Percentiles rank a stretch among this genome's conserved stretches.
These are phyloP conservation scores for Nitzschia palea DNA, from an alignment of 108 stramenopile genomes.

Conservation along the genomic window DNA sequence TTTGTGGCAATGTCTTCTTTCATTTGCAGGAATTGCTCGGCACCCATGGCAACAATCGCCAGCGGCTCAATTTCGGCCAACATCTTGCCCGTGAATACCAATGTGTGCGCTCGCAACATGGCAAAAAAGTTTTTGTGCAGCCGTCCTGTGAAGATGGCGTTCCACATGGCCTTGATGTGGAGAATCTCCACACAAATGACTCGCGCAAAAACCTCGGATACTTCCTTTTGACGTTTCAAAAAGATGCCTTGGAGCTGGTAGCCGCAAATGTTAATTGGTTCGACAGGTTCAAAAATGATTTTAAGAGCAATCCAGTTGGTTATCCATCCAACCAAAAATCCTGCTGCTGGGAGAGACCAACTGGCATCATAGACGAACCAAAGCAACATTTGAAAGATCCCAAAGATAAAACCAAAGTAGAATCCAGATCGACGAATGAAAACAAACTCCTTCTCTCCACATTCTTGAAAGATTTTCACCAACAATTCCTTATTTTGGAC, in stretches of 20 bases:
- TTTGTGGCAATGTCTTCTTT: constrained; percentile 86
- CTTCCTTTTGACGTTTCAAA: constrained; percentile 88
- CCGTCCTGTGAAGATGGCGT: constrained; percentile 80
- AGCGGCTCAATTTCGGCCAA: constrained; percentile 82
- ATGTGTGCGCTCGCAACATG: constrained; percentile 81
- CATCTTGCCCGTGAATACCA: constrained; percentile 76
- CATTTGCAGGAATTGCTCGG: constrained; percentile 79
- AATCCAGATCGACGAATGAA: constrained; percentile 91
- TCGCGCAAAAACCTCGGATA: constrained; percentile 76
- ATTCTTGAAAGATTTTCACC: constrained; percentile 90
- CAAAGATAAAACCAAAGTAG: constrained; percentile 94
- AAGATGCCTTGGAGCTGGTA: constrained; percentile 89
- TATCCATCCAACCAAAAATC: constrained; percentile 86
- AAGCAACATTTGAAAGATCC: constrained; percentile 83
- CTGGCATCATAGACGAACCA: constrained; percentile 72
- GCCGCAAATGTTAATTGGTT: constrained; percentile 69
- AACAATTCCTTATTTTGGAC: constrained; percentile 85
- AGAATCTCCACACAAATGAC: constrained; percentile 55
- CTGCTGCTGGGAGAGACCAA: constrained; percentile 71
- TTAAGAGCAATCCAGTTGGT: constrained; percentile 96
- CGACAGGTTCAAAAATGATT: constrained; percentile 88
- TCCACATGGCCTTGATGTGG: constrained; percentile 70
- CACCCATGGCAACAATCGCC: constrained; percentile 82
- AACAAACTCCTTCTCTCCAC: constrained; percentile 89
- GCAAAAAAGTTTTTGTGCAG: constrained; percentile 75